These are phyloP conservation scores for Cercophora sp. DNA, from an alignment of 495 filamentous ascomycete species.

Conservation along the genomic window DNA sequence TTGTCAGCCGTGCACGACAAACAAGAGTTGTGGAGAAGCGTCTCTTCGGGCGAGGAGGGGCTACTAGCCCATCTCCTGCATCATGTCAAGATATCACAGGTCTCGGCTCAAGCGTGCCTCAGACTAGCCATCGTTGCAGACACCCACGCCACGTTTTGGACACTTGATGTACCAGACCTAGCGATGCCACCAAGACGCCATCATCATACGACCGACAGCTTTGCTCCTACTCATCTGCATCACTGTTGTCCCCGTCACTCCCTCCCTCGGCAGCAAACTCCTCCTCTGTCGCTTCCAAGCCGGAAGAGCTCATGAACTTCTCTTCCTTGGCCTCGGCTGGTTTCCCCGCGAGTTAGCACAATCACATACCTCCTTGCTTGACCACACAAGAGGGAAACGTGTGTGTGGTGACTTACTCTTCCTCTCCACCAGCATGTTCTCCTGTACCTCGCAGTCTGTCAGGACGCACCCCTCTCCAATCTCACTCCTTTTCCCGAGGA, in stretches of 20 bases:
- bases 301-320: constrained; percentile 80
- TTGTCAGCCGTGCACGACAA: too few relatives aligned
- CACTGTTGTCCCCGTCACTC: constrained; percentile 14
- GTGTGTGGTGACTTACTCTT: constrained; percentile 53
- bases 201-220: neutral
- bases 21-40: too few relatives aligned
- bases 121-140: too few relatives aligned
- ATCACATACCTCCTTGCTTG: too few relatives aligned
- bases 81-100: too few relatives aligned
- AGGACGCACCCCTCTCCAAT: constrained; percentile 73
- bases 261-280: constrained; percentile 41
- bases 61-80: too few relatives aligned
- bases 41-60: too few relatives aligned
- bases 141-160: neutral
- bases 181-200: too few relatives aligned
- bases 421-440: constrained; percentile 74
- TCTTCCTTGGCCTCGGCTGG: constrained; percentile 74
- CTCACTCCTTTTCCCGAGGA: constrained; percentile 70
- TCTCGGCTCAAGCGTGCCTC: too few relatives aligned
- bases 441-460: constrained; percentile 86
- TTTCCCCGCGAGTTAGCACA: neutral
- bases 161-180: too few relatives aligned
- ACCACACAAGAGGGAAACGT: neutral
- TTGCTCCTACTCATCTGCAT: constrained; percentile 9
- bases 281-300: constrained; percentile 58